Evolutionary conservation across 2,329 filamentous ascomycete genomes (phyloP).

Genomic region (Berkeleyomyces rouxiae): DNA sequence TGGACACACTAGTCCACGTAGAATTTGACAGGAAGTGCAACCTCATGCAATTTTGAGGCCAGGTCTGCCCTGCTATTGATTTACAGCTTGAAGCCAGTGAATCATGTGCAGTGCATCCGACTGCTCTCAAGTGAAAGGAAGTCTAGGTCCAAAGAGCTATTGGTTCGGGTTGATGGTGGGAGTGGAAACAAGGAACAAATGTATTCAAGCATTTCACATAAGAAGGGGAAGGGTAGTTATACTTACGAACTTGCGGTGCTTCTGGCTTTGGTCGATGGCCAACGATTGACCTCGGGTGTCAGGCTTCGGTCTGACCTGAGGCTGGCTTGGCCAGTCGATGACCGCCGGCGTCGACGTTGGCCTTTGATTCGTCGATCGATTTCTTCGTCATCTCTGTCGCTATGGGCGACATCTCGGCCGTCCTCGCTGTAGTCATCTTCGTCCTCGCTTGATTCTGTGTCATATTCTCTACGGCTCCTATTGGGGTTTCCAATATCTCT

Average conservation of each 20-base stretch:
- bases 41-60: background rate
- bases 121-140: background rate
- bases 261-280: background rate
- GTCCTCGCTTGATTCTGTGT: slow-evolving; percentile 8
- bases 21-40: background rate
- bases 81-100: background rate
- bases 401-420: slow-evolving; percentile 2
- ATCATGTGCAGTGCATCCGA: background rate
- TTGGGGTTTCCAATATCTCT: background rate
- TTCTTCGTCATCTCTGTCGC: slow-evolving; percentile 2
- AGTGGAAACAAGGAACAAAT: background rate
- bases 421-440: slow-evolving; percentile 8
- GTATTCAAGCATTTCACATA: background rate
- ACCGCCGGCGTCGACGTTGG: background rate
- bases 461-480: background rate
- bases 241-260: background rate
- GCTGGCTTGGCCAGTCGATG: slow-evolving; percentile 4
- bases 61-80: background rate
- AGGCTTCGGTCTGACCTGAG: slow-evolving; percentile 5
- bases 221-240: background rate
- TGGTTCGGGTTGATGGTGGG: background rate
- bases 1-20: background rate
- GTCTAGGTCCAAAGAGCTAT: background rate
- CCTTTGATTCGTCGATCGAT: background rate
- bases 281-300: slow-evolving; percentile 2